These are phyloP conservation scores for Noccaea bulbosa DNA, from an alignment of 345 rosid species.

Conservation along the genomic window DNA sequence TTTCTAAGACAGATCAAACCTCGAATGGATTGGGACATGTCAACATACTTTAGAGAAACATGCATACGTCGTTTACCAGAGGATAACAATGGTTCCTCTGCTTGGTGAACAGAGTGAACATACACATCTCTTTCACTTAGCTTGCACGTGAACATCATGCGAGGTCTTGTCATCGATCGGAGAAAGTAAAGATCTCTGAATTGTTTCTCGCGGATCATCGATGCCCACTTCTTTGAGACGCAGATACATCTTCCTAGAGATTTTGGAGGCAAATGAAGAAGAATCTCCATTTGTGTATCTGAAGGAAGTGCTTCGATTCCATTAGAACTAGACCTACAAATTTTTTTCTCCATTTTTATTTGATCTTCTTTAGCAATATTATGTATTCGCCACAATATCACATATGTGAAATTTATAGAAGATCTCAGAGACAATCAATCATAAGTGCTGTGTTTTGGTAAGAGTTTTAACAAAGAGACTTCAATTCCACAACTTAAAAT, in stretches of 20 bases:
- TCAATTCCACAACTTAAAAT: no score
- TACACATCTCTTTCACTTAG: neutral
- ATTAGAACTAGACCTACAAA: no score
- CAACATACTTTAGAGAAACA: fast-evolving
- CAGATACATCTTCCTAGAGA: neutral
- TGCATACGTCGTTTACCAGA: neutral
- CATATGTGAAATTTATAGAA: no score
- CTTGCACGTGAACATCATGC: neutral
- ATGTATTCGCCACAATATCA: no score
- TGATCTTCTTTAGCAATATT: neutral
- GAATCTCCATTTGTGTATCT: neutral
- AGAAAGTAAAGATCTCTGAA: neutral
- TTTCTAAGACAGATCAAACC: neutral
- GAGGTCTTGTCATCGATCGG: slow-evolving; percentile 14
- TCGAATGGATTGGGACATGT: neutral
- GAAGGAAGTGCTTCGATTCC: neutral
- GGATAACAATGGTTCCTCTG: neutral
- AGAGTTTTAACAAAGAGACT: no score
- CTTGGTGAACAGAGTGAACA: slow-evolving; percentile 12
- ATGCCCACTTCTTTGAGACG: neutral
- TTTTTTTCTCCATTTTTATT: neutral
- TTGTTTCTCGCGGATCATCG: neutral
- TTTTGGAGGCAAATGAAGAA: neutral
- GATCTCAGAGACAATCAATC: no score
- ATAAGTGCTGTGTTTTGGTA: no score